Conservation (phyloP, 2,329 filamentous ascomycete species). For the Aspergillus sp. region DNA sequence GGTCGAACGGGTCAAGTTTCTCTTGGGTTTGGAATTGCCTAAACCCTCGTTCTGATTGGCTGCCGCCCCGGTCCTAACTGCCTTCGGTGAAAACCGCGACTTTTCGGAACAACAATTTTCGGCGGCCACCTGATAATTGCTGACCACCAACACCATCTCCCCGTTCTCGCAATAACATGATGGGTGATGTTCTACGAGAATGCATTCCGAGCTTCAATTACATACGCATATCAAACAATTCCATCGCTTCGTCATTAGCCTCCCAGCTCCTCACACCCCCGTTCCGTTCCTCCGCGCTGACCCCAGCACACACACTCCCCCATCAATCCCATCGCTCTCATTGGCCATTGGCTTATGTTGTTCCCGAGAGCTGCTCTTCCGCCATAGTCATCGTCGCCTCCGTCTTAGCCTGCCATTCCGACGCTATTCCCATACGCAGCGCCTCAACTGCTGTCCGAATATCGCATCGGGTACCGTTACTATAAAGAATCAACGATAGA, state of each 20-base stretch:
- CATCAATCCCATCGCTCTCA: constrained; percentile 4
- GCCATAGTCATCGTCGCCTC: constrained; percentile 9
- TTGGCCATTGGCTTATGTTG: constrained; percentile 3
- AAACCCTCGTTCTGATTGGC: constrained; percentile 43
- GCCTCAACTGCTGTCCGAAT: constrained; percentile 43
- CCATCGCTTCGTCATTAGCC: no score
- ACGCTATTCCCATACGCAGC: constrained; percentile 36
- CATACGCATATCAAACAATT: no score
- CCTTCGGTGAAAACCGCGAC: constrained; percentile 42
- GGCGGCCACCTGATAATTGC: constrained; percentile 4
- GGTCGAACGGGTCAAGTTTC: constrained; percentile 39
- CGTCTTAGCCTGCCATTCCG: constrained; percentile 31
- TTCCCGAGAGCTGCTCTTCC: neutral
- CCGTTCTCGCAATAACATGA: neutral
- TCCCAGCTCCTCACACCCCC: no score
- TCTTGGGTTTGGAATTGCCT: constrained; percentile 38
- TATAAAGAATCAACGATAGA: constrained; percentile 45
- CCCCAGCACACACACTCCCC: neutral
- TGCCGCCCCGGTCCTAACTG: constrained; percentile 25
- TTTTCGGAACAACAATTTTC: constrained; percentile 34
- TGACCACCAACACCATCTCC: neutral
- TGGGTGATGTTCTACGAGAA: neutral
- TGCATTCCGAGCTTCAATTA: neutral
- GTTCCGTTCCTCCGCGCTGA: neutral
- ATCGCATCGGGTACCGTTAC: constrained; percentile 33